Evolutionary conservation across 768 basidiomycete species (phyloP).

Genomic region (Panaeolus cyanescens): DNA sequence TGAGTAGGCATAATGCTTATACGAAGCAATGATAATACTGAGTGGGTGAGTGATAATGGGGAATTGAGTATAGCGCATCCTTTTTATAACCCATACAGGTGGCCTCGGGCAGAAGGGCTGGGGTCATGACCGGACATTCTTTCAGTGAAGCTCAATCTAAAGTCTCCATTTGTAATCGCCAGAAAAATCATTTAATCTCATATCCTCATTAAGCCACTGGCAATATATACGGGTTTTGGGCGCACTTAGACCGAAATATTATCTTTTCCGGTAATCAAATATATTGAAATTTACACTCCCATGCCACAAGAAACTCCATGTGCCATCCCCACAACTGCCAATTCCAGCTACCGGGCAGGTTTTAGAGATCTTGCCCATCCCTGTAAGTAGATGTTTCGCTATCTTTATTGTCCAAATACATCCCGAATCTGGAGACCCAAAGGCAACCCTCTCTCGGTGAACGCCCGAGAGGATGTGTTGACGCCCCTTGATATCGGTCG

Average conservation of each 20-base stretch:
- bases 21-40: no score
- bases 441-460: no score
- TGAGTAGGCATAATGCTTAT: constrained; percentile 21
- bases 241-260: neutral
- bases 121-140: constrained; percentile 22
- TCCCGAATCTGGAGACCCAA: no score
- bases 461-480: no score
- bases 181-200: neutral
- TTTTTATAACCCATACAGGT: constrained; percentile 19
- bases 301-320: neutral
- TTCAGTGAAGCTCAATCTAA: neutral
- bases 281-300: neutral
- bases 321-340: neutral
- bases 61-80: constrained; percentile 4
- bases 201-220: neutral
- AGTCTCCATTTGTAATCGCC: neutral
- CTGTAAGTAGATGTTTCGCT: no score
- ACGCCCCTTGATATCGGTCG: no score
- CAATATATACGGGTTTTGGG: neutral
- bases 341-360: no score
- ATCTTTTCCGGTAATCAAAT: neutral
- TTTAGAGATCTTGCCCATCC: no score
- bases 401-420: no score
- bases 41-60: neutral
- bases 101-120: constrained; percentile 38